Evolutionary conservation across 208 protist species (phyloP).

Genomic region (Leishmania guyanensis): DNA sequence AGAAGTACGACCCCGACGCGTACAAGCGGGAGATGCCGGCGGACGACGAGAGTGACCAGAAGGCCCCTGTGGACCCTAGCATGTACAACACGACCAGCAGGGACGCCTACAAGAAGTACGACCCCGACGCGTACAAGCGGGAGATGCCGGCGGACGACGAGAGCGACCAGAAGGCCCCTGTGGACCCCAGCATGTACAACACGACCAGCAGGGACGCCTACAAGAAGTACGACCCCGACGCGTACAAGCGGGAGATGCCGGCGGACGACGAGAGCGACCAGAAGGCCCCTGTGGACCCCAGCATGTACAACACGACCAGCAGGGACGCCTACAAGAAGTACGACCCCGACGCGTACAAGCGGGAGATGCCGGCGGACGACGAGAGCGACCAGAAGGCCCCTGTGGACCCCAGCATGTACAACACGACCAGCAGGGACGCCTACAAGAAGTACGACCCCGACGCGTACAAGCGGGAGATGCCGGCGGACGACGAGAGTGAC

Average conservation of each 20-base stretch:
- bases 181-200: neutral
- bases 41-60: neutral
- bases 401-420: neutral
- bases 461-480: conserved; percentile 36
- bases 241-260: conserved; percentile 26
- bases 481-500: too few relatives aligned
- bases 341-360: conserved; percentile 21
- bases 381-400: conserved; percentile 33
- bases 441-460: conserved; percentile 44
- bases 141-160: neutral
- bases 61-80: neutral
- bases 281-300: neutral
- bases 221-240: conserved; percentile 13
- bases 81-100: neutral
- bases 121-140: neutral
- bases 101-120: neutral
- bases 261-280: neutral
- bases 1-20: neutral
- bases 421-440: conserved; percentile 23
- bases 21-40: neutral
- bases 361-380: neutral
- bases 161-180: neutral
- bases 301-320: neutral
- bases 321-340: neutral
- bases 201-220: neutral